A percentile compares a stretch with the other conserved stretches of the same genome.
phyloP scores from a whole-genome alignment of 1,139 yeast genomes.

The Nakaseomyces glabratus region DNA sequence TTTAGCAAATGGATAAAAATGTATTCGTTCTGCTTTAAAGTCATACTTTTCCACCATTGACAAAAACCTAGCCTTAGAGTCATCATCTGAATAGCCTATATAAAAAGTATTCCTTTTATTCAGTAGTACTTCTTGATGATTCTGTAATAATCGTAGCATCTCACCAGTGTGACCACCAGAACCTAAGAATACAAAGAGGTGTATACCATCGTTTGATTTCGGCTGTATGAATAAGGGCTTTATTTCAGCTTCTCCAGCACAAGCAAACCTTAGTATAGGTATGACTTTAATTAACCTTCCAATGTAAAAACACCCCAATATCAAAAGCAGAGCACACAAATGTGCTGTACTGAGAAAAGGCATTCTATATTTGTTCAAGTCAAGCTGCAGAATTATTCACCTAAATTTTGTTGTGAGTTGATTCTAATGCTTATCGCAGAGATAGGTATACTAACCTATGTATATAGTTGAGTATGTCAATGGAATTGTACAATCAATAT shows the following conservation, averaged over 20 bases:
- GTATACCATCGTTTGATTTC: slow-evolving; percentile 8
- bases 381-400: too few relatives aligned
- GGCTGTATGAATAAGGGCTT: neutral
- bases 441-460: too few relatives aligned
- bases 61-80: slow-evolving; percentile 24
- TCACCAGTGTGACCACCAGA: slow-evolving; percentile 97
- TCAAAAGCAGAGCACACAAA: too few relatives aligned
- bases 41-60: slow-evolving; percentile 33
- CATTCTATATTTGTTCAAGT: too few relatives aligned
- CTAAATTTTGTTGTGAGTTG: too few relatives aligned
- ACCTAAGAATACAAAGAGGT: slow-evolving; percentile 50
- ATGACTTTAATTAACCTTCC: slow-evolving; percentile 12
- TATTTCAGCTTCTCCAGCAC: neutral
- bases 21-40: slow-evolving; percentile 17
- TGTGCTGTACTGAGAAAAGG: too few relatives aligned
- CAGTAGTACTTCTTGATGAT: slow-evolving; percentile 30
- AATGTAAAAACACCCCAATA: too few relatives aligned
- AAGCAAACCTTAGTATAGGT: slow-evolving; percentile 12
- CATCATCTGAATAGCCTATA: slow-evolving; percentile 28
- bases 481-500: too few relatives aligned
- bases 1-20: slow-evolving; percentile 45
- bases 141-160: slow-evolving; percentile 59
- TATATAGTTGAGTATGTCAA: too few relatives aligned
- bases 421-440: too few relatives aligned
- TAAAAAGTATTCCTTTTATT: slow-evolving; percentile 20